Conservation (phyloP, 2,329 filamentous ascomycete species). For the Fusarium goolgardi region DNA sequence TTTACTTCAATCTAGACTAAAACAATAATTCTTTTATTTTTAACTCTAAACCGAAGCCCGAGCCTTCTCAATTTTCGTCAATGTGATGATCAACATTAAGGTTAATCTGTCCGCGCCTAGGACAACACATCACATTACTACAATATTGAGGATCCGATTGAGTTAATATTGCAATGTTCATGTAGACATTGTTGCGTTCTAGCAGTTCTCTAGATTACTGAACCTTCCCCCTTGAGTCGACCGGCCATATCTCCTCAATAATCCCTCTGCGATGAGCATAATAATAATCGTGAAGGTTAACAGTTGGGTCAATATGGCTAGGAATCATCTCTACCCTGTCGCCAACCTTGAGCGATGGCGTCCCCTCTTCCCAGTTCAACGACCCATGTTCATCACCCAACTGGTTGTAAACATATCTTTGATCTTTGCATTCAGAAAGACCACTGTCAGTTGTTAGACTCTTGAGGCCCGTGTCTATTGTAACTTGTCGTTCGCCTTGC, state of each 20-base stretch:
- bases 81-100: too few relatives aligned
- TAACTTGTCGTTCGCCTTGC: constrained; percentile 34
- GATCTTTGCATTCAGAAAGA: constrained; percentile 32
- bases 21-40: too few relatives aligned
- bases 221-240: constrained; percentile 37
- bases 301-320: constrained; percentile 39
- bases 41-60: too few relatives aligned
- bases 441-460: constrained; percentile 37
- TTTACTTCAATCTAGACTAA: too few relatives aligned
- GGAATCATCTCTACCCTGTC: constrained; percentile 39
- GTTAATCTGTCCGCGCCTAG: too few relatives aligned
- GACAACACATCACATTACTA: too few relatives aligned
- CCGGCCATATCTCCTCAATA: constrained; percentile 32
- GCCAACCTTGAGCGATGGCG: constrained; percentile 9
- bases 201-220: constrained; percentile 6
- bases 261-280: constrained; percentile 28
- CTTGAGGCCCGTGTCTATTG: constrained; percentile 35
- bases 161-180: too few relatives aligned
- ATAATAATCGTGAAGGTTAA: constrained; percentile 39
- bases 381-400: constrained; percentile 39
- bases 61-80: too few relatives aligned
- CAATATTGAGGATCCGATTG: rapidly evolving
- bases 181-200: background rate
- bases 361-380: constrained; percentile 20
- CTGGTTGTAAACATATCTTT: constrained; percentile 9